A percentile compares a stretch with the other conserved stretches of the same genome.
These are phyloP conservation scores for Populus hybrid DNA, from an alignment of 441 rosid species.

Conservation along the genomic window DNA sequence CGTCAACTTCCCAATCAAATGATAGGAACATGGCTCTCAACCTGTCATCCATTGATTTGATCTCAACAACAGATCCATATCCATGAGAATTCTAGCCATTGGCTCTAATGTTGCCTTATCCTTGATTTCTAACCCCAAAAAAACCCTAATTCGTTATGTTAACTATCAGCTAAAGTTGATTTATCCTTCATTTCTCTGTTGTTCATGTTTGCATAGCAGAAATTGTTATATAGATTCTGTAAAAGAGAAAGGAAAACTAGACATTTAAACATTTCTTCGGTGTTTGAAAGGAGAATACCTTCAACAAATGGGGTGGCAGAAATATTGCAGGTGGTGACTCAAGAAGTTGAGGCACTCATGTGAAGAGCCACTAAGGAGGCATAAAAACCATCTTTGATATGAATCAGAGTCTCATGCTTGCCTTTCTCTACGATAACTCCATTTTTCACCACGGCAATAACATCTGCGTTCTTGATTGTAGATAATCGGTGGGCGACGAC, in stretches of 20 bases:
- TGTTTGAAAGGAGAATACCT: not conserved
- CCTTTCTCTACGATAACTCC: conserved; percentile 72
- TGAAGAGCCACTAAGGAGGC: not conserved
- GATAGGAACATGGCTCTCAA: not conserved
- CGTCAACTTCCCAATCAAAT: not conserved
- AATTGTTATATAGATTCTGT: not conserved
- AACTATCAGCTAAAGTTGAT: not conserved
- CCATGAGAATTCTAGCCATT: not conserved
- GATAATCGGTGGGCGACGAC: conserved; percentile 75
- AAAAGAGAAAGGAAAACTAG: not conserved
- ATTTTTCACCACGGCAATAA: conserved; percentile 56
- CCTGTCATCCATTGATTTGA: not conserved
- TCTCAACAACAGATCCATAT: not conserved
- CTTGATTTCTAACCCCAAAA: not conserved
- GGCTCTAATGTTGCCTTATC: not conserved
- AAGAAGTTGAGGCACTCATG: conserved; percentile 5
- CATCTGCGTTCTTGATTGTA: conserved; percentile 21
- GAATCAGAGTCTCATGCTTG: conserved; percentile 37
- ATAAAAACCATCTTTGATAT: conserved; percentile 17
- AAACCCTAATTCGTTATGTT: not conserved
- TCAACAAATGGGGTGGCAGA: not conserved
- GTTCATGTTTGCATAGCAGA: not conserved
- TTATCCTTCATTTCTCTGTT: not conserved
- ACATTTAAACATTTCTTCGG: not conserved
- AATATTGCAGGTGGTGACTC: not conserved